These are phyloP conservation scores for Agaricus blazei DNA, from an alignment of 768 basidiomycete species.

Conservation along the genomic window DNA sequence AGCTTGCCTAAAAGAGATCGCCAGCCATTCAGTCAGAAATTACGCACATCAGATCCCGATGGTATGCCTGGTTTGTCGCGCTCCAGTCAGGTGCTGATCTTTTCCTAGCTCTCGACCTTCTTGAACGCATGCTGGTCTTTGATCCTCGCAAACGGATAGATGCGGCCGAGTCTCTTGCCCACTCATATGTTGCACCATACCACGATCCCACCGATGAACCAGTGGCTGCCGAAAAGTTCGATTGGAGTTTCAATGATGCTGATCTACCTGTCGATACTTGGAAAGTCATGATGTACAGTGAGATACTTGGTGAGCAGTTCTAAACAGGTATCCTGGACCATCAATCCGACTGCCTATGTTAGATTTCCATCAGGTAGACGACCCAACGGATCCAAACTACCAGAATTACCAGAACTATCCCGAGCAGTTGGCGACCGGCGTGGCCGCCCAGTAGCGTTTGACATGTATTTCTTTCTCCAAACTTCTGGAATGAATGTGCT, in stretches of 20 bases:
- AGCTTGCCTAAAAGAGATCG: conserved; percentile 94
- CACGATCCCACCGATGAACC: conserved; percentile 99
- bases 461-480: neutral
- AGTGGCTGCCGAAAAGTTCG: conserved; percentile 88
- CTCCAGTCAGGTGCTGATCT: neutral
- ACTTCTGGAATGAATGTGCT: neutral
- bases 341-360: neutral
- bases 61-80: conserved; percentile 39
- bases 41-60: conserved; percentile 81
- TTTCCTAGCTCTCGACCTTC: conserved; percentile 76
- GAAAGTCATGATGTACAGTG: conserved; percentile 99
- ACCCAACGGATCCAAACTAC: conserved; percentile 22
- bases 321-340: neutral
- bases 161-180: conserved; percentile 82
- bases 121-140: conserved; percentile 99
- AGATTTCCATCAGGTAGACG: conserved; percentile 83
- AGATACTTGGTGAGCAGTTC: conserved; percentile 80
- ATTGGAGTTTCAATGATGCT: conserved; percentile 99
- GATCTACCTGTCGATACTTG: conserved; percentile 98
- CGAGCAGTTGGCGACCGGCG: neutral
- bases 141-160: conserved; percentile 97
- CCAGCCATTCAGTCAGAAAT: conserved; percentile 91
- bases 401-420: conserved; percentile 8
- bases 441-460: neutral
- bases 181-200: conserved; percentile 95